A percentile compares a stretch with the other conserved stretches of the same genome.
Conservation (phyloP, 1,139 yeast species). For the Suhomyces choctaworum region DNA sequence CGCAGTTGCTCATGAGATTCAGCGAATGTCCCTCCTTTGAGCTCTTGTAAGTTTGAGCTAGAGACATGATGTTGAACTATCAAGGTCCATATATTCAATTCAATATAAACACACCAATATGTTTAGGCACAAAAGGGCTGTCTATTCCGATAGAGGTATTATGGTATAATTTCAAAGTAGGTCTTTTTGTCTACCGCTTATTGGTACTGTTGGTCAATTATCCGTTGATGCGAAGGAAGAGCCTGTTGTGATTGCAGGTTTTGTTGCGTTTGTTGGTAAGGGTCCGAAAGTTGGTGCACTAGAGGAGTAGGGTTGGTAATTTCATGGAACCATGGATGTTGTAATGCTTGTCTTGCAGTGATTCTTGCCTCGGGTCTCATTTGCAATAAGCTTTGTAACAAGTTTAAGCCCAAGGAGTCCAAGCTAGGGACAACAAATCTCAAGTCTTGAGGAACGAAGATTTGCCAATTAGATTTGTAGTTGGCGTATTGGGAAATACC, state of each 20-base stretch:
- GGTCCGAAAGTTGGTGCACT: constrained; percentile 38
- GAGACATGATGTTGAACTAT: background rate
- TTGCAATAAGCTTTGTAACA: constrained; percentile 75
- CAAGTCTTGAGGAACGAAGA: constrained; percentile 82
- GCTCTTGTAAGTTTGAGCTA: constrained; percentile 7
- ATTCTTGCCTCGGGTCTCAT: constrained; percentile 91
- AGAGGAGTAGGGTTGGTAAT: constrained; percentile 48
- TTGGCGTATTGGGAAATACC: constrained; percentile 85
- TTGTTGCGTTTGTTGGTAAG: constrained; percentile 35
- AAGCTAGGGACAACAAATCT: constrained; percentile 72
- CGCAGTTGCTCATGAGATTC: constrained; percentile 21
- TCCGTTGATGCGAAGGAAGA: constrained; percentile 13
- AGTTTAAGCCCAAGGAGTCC: constrained; percentile 78
- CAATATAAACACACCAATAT: too few relatives aligned
- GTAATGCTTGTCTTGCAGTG: constrained; percentile 88
- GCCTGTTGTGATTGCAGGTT: constrained; percentile 19
- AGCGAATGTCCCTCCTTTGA: constrained; percentile 17
- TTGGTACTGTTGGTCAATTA: constrained; percentile 14
- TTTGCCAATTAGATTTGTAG: constrained; percentile 75
- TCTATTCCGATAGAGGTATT: too few relatives aligned
- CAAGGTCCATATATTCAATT: background rate
- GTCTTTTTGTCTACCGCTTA: too few relatives aligned
- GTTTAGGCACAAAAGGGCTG: too few relatives aligned
- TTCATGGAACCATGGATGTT: constrained; percentile 95
- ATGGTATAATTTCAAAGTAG: too few relatives aligned